Percentiles rank a stretch among this genome's conserved stretches.
Conservation (phyloP, 257 asterid genomes). For the Salvia miltiorrhiza region DNA sequence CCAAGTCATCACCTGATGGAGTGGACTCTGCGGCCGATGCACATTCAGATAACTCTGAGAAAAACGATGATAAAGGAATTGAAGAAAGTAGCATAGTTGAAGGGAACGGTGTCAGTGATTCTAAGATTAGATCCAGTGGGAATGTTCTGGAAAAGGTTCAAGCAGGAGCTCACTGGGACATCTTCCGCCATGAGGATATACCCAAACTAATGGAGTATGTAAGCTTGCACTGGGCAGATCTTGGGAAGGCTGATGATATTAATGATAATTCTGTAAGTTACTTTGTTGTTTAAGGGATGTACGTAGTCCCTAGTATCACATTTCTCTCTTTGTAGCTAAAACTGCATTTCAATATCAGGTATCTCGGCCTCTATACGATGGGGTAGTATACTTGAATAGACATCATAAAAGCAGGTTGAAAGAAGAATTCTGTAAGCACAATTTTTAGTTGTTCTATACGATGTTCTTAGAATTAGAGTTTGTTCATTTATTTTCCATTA, state of each 20-base stretch:
- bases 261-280: constrained; percentile 44
- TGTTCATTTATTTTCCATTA: too few species aligned
- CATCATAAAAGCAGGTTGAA: constrained; percentile 75
- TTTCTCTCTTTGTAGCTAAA: constrained; percentile 29
- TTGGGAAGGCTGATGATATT: constrained; percentile 33
- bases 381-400: constrained; percentile 56
- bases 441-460: background rate
- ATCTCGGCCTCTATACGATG: constrained; percentile 58
- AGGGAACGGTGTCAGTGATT: constrained; percentile 27
- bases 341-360: constrained; percentile 46
- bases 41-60: constrained; percentile 32
- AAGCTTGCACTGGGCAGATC: constrained; percentile 49
- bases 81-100: constrained; percentile 34
- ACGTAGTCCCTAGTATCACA: constrained; percentile 10
- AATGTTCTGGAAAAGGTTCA: constrained; percentile 26
- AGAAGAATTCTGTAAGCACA: constrained; percentile 78
- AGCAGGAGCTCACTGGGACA: constrained; percentile 90
- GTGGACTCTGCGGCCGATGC: constrained; percentile 33
- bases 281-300: constrained; percentile 19
- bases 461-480: constrained; percentile 3
- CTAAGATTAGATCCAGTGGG: constrained; percentile 34
- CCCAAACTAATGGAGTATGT: constrained; percentile 68
- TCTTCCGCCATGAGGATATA: constrained; percentile 80
- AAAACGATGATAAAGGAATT: constrained; percentile 32
- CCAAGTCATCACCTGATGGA: constrained; percentile 40